These are phyloP conservation scores for Penicillium decumbens DNA, from an alignment of 2,329 filamentous ascomycete species.

Conservation along the genomic window DNA sequence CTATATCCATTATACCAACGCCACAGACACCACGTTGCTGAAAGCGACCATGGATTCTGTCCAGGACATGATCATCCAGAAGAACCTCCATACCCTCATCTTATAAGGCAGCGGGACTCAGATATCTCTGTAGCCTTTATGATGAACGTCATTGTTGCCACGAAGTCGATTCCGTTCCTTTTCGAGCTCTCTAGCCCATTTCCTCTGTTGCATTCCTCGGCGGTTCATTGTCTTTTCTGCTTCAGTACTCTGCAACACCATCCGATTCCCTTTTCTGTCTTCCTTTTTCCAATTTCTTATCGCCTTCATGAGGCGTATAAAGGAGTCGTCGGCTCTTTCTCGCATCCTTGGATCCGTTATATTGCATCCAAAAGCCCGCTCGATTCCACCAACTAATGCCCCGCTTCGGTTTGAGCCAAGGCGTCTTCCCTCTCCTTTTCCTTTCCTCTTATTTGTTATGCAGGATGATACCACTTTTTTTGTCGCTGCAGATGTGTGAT, in stretches of 20 bases:
- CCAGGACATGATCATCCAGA: slow-evolving; percentile 83
- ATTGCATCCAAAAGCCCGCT: slow-evolving; percentile 24
- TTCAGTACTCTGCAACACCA: slow-evolving; percentile 6
- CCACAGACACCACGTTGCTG: slow-evolving; percentile 65
- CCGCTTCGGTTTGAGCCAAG: slow-evolving; percentile 25
- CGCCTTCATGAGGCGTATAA: slow-evolving; percentile 18
- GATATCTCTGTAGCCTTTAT: slow-evolving; percentile 14
- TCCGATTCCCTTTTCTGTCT: neutral
- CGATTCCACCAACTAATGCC: slow-evolving; percentile 20
- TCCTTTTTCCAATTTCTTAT: slow-evolving; percentile 8
- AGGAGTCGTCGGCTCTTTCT: slow-evolving; percentile 18
- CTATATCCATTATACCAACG: slow-evolving; percentile 57
- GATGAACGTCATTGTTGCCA: slow-evolving; percentile 20
- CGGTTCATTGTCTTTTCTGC: slow-evolving; percentile 14
- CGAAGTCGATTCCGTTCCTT: slow-evolving; percentile 20
- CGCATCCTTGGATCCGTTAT: slow-evolving; percentile 17
- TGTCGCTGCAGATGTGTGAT: slow-evolving; percentile 20
- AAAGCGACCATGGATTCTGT: slow-evolving; percentile 84
- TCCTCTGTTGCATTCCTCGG: slow-evolving; percentile 25
- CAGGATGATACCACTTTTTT: slow-evolving; percentile 37
- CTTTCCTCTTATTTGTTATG: slow-evolving; percentile 23
- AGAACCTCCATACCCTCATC: slow-evolving; percentile 74
- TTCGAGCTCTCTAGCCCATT: slow-evolving; percentile 18
- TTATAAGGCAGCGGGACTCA: slow-evolving; percentile 44
- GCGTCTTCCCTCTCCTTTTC: slow-evolving; percentile 10